phyloP scores from a whole-genome alignment of 2,329 filamentous ascomycete species.

The Ophiosphaerella narmari region DNA sequence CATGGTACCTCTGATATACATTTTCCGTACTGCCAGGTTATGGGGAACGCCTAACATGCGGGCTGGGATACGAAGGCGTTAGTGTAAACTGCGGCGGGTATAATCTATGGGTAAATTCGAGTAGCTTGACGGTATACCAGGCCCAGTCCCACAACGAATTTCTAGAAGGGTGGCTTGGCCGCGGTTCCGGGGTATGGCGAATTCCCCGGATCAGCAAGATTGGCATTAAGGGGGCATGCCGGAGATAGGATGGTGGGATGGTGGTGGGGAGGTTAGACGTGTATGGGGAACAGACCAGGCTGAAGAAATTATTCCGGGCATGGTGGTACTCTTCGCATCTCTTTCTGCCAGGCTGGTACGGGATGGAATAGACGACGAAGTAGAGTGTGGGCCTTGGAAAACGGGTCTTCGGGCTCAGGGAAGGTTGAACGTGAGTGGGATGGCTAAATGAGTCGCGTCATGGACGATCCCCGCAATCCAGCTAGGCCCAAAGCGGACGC shows the following conservation, averaged over 20 bases:
- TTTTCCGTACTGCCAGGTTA: background rate
- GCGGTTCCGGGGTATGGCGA: slow-evolving; percentile 2
- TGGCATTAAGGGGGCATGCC: background rate
- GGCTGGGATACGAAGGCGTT: slow-evolving; percentile 20
- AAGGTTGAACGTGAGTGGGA: slow-evolving; percentile 21
- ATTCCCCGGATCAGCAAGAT: background rate
- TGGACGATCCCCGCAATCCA: slow-evolving; percentile 20
- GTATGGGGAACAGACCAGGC: slow-evolving; percentile 2
- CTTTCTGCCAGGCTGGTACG: no score
- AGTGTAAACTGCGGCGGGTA: slow-evolving; percentile 26
- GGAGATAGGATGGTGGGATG: background rate
- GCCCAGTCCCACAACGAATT: slow-evolving; percentile 10
- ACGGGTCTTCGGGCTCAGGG: slow-evolving; percentile 36
- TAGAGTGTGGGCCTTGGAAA: slow-evolving; percentile 18
- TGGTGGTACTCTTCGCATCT: no score
- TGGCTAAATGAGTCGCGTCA: slow-evolving; percentile 29
- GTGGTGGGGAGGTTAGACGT: background rate
- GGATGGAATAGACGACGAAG: no score
- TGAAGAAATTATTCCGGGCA: slow-evolving; percentile 33
- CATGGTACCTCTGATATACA: slow-evolving; percentile 13
- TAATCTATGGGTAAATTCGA: slow-evolving; percentile 37
- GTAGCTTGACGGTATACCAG: slow-evolving; percentile 6
- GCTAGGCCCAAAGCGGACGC: slow-evolving; percentile 10
- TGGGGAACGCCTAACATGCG: no score
- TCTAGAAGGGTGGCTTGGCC: slow-evolving; percentile 26